Evolutionary conservation across 2,329 filamentous ascomycete species (phyloP), one percentile per base, ranked within the genome.

Genomic region (Fusarium solani-melongenae): DNA sequence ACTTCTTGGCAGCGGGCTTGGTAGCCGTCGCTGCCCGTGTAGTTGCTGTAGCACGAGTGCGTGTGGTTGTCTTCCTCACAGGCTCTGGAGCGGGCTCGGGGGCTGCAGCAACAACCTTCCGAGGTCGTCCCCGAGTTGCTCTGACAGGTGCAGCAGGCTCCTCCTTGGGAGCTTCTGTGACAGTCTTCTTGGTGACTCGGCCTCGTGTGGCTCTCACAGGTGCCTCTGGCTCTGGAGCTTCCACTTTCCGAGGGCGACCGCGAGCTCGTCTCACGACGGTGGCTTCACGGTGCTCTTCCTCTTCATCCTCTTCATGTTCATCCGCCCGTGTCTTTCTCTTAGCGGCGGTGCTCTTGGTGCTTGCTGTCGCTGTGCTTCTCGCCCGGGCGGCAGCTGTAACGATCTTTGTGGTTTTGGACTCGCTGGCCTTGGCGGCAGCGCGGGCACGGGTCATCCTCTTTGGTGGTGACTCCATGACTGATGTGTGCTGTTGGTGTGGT

Each of bases 391-490:
- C 83, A 65, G 87, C 83, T 74, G 87, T 87, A 69, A 86, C 82
- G 70, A 86, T 83, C 68, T 82, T 87, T 67, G 85, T 83, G 2
- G 83, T 82, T 75, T 85, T 83, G 29, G 82, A 77, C 66, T 85
- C 82, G 62, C 74, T 78, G 36, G 79, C 79, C 77, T 83, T 86
- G 49, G 84, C 84, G 31, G 84, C 84, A 34, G 85, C 84, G 66
- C 85, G 81, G 53, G 85, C 82, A 60, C 89, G 87, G 70, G 89
- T 91, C 77, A 90, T 86, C 72, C 89, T 87, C 82, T 90, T 90
- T 38, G 89, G 89, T 60, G 89, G 88, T 67, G 88, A 90, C 73
- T 88, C 87, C 88, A 91, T 90, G 72, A 60, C 84, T 39, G 62
- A 59, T 63, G 56, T 67, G 70, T 63, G 51, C 73, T 67, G 69